Percentiles rank a stretch among this genome's conserved stretches.
Conservation (phyloP, 805 yeast genomes). For the Metschnikowia sp. region DNA sequence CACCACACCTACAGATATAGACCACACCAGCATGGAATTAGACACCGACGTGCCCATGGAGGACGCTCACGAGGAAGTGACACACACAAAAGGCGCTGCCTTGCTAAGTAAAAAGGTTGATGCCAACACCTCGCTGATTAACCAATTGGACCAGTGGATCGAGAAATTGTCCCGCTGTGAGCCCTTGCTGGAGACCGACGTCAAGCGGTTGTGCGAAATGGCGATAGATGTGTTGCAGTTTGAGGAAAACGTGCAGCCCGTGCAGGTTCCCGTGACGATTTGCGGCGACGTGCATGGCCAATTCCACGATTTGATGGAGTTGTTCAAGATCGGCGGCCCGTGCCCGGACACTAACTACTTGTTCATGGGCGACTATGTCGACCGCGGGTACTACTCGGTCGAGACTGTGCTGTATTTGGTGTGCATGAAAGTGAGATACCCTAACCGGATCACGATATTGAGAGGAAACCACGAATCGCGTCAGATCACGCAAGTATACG, state of each 20-base stretch:
- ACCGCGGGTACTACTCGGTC: slow-evolving; percentile 85
- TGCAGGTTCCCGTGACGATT: slow-evolving; percentile 90
- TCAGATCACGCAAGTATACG: slow-evolving; percentile 94
- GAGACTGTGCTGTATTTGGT: slow-evolving; percentile 88
- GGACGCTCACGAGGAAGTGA: slow-evolving; percentile 57
- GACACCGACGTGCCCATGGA: slow-evolving; percentile 85
- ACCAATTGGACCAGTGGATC: slow-evolving; percentile 85
- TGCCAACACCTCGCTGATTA: slow-evolving; percentile 39
- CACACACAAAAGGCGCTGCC: slow-evolving; percentile 28
- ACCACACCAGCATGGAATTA: slow-evolving; percentile 52
- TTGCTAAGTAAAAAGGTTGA: slow-evolving; percentile 36
- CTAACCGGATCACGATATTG: slow-evolving; percentile 84
- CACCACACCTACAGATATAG: background rate
- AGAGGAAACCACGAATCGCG: slow-evolving; percentile 96
- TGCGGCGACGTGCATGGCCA: slow-evolving; percentile 98
- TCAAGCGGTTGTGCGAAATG: slow-evolving; percentile 77
- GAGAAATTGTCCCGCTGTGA: slow-evolving; percentile 75
- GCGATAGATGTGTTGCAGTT: slow-evolving; percentile 87
- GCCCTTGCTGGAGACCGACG: slow-evolving; percentile 77
- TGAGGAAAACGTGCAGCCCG: slow-evolving; percentile 95
- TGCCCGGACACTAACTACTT: slow-evolving; percentile 48
- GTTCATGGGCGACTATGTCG: slow-evolving; percentile 72
- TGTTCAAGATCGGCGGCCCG: slow-evolving; percentile 82
- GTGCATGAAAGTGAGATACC: slow-evolving; percentile 89
- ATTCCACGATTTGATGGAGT: slow-evolving; percentile 90